These are phyloP conservation scores for Aureobasidium sp. DNA, from an alignment of 2,329 filamentous ascomycete genomes.

Conservation along the genomic window DNA sequence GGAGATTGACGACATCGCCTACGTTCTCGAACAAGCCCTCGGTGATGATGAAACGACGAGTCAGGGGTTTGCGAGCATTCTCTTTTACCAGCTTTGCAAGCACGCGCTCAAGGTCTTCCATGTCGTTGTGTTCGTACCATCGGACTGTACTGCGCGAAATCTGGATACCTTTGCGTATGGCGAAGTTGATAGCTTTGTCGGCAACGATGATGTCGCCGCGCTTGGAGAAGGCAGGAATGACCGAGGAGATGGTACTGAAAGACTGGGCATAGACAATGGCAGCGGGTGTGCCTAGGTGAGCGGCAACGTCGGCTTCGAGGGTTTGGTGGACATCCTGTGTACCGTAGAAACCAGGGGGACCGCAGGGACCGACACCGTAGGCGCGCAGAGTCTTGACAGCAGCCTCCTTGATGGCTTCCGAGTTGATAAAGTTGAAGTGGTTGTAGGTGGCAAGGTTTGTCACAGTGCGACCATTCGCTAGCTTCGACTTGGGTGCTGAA, in stretches of 20 bases:
- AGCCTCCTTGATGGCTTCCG: conserved; percentile 88
- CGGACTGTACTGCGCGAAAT: conserved; percentile 82
- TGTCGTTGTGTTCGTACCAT: conserved; percentile 95
- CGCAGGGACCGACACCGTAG: conserved; percentile 94
- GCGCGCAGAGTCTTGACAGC: conserved; percentile 88
- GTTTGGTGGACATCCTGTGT: conserved; percentile 98
- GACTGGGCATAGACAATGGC: conserved; percentile 95
- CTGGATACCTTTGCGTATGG: conserved; percentile 89
- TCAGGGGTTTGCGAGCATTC: conserved; percentile 78
- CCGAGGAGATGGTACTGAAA: conserved; percentile 93
- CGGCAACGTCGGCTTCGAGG: conserved; percentile 86
- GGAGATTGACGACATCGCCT: conserved; percentile 76
- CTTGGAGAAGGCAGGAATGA: conserved; percentile 96
- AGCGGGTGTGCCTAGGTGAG: conserved; percentile 75
- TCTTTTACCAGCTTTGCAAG: conserved; percentile 81
- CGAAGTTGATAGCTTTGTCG: conserved; percentile 86
- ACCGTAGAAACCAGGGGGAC: conserved; percentile 94
- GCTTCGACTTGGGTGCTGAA: conserved; percentile 81
- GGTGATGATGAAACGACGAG: conserved; percentile 88
- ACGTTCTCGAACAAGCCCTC: conserved; percentile 89
- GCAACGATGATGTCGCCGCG: conserved; percentile 95
- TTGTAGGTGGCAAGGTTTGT: conserved; percentile 93
- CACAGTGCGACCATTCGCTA: conserved; percentile 81
- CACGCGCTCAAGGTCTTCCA: conserved; percentile 83
- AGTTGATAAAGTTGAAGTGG: conserved; percentile 93